Conservation (phyloP, 257 asterid species). For the Mitragyna speciosa region DNA sequence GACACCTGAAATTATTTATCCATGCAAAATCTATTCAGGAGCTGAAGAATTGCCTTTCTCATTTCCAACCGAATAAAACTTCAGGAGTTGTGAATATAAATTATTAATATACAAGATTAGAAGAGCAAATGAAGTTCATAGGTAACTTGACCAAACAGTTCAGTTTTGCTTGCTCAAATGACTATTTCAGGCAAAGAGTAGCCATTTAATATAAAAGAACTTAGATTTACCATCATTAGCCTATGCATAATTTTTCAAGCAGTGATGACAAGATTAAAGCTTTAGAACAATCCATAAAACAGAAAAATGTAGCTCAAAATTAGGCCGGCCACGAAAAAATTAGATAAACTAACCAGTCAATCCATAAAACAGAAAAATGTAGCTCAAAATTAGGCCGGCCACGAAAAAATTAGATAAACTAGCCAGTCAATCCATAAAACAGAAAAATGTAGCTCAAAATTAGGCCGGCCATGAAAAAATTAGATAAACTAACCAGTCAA, state of each 20-base stretch:
- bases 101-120: neutral
- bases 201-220: neutral
- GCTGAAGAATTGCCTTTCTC: neutral
- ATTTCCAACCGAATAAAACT: neutral
- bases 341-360: too few species aligned
- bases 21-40: neutral
- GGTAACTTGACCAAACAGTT: neutral
- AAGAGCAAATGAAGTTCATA: neutral
- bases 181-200: neutral
- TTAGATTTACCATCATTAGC: neutral
- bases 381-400: neutral
- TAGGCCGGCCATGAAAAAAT: neutral
- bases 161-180: slow-evolving; percentile 7
- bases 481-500: slow-evolving; percentile 19
- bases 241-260: neutral
- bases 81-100: too few species aligned
- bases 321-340: neutral
- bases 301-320: neutral
- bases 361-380: neutral
- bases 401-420: too few species aligned
- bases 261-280: neutral
- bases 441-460: neutral
- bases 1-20: slow-evolving; percentile 15
- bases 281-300: neutral
- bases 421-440: neutral